A percentile compares a stretch with the other conserved stretches of the same genome.
These are phyloP conservation scores for Nepenthes mirabilis DNA, from an alignment of 148 eudicot genomes.

Conservation along the genomic window DNA sequence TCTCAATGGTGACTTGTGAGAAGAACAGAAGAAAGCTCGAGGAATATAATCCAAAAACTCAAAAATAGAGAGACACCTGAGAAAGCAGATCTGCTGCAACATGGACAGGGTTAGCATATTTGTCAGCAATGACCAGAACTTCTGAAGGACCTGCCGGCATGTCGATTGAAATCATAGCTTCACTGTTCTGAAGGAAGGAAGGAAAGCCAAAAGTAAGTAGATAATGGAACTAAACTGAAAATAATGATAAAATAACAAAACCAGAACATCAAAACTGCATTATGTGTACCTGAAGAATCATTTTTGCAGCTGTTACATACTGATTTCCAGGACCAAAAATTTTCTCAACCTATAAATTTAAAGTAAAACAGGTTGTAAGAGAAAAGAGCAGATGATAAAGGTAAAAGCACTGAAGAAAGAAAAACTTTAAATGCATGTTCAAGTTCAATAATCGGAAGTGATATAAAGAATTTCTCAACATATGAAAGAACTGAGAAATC, in stretches of 20 bases:
- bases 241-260: background rate
- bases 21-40: background rate
- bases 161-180: slow-evolving; percentile 98
- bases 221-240: background rate
- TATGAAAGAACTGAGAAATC: no score
- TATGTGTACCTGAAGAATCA: slow-evolving; percentile 82
- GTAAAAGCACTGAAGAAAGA: no score
- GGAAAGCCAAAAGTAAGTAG: slow-evolving; percentile 1
- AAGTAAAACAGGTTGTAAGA: background rate
- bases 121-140: slow-evolving; percentile 95
- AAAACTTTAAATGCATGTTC: no score
- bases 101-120: slow-evolving; percentile 78
- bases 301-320: slow-evolving; percentile 98
- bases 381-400: no score
- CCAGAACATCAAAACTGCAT: background rate
- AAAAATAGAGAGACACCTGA: slow-evolving; percentile 33
- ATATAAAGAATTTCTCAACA: no score
- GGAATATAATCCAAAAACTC: background rate
- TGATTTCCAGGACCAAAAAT: slow-evolving; percentile 99
- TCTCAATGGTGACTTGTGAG: background rate
- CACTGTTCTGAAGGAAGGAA: slow-evolving; percentile 63
- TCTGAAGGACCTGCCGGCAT: slow-evolving; percentile 99
- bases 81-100: slow-evolving; percentile 95
- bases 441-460: no score
- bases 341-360: slow-evolving; percentile 71